phyloP scores from a whole-genome alignment of 768 basidiomycete genomes.

The Mycena crocata region DNA sequence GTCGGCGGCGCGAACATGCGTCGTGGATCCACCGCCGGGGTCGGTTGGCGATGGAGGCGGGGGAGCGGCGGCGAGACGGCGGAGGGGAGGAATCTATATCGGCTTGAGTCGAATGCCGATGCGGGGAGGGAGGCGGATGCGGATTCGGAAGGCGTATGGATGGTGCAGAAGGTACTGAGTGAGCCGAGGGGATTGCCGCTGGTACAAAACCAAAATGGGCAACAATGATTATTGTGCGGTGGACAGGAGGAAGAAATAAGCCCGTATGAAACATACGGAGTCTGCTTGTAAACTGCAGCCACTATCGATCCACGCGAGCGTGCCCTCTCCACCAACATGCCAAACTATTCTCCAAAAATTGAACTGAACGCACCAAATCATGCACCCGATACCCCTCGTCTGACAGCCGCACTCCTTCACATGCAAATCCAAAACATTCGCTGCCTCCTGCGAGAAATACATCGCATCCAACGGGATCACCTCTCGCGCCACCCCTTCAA shows the following conservation, averaged over 20 bases:
- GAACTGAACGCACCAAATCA: slow-evolving; percentile 5
- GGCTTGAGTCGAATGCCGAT: background rate
- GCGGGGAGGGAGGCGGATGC: too few species aligned
- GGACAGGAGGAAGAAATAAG: too few species aligned
- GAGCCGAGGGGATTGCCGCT: slow-evolving; percentile 9
- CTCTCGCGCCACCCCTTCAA: background rate
- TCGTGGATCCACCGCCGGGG: too few species aligned
- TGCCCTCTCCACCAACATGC: background rate
- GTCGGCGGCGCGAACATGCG: too few species aligned
- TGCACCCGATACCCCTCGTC: slow-evolving; percentile 2
- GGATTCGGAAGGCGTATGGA: too few species aligned
- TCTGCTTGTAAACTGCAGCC: too few species aligned
- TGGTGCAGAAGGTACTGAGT: background rate
- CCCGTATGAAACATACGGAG: too few species aligned
- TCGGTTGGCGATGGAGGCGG: too few species aligned
- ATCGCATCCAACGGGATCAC: slow-evolving; percentile 9
- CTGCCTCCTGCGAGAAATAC: slow-evolving; percentile 4
- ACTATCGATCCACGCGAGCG: too few species aligned
- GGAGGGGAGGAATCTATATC: slow-evolving; percentile 2
- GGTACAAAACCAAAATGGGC: background rate
- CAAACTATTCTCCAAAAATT: background rate
- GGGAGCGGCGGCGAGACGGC: slow-evolving; percentile 14
- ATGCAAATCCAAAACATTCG: background rate
- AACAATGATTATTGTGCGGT: too few species aligned
- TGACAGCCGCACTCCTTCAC: slow-evolving; percentile 10